phyloP scores from a whole-genome alignment of 257 asterid species.

The Capsicum chinense region DNA sequence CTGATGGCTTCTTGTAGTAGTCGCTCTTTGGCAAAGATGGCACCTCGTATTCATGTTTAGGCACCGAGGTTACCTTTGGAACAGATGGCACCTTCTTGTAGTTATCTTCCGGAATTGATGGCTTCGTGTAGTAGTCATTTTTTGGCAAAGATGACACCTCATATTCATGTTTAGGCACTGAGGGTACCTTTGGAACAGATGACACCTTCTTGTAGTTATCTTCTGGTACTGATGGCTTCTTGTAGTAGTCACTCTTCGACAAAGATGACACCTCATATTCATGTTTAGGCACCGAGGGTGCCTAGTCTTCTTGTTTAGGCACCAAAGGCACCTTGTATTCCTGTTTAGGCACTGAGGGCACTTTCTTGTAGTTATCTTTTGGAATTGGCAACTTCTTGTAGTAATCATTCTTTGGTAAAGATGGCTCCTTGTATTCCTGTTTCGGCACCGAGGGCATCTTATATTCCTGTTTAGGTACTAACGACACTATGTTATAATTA shows the following conservation, averaged over 20 bases:
- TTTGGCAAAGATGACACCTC: background rate
- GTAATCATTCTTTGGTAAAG: background rate
- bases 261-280: too few relatives aligned
- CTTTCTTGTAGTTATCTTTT: background rate
- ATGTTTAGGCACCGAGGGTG: background rate
- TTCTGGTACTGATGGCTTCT: background rate
- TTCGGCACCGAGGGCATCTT: background rate
- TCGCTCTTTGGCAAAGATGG: background rate
- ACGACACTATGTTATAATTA: background rate
- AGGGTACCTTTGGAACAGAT: too few relatives aligned
- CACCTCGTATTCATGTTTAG: background rate
- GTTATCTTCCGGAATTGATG: too few relatives aligned
- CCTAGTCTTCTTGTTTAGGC: background rate
- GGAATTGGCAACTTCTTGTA: background rate
- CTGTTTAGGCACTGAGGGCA: background rate
- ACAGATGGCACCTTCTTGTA: background rate
- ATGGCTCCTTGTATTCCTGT: too few relatives aligned
- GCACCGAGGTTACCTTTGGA: background rate
- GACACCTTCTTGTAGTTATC: too few relatives aligned
- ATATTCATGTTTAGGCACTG: too few relatives aligned
- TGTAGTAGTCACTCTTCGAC: background rate
- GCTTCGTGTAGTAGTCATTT: background rate
- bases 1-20: background rate
- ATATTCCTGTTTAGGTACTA: background rate
- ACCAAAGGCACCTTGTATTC: too few relatives aligned